Percentiles rank a stretch among this genome's conserved stretches.
phyloP scores from a whole-genome alignment of 176 grass and related monocot species.

The Oryza punctata region DNA sequence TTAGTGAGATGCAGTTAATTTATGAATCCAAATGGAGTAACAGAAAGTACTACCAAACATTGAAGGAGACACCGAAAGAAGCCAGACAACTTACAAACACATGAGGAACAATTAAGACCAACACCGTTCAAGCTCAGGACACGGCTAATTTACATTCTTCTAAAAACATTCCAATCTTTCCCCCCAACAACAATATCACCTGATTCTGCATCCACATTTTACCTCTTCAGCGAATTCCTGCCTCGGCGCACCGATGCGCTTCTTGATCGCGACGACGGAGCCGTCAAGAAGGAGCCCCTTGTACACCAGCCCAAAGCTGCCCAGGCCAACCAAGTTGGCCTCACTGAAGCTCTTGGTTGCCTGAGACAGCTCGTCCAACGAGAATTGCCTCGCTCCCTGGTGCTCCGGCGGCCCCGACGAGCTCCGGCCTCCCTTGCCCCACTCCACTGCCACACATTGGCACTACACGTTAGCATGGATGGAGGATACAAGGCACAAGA shows the following conservation, averaged over 20 bases:
- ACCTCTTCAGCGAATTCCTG: constrained; percentile 85
- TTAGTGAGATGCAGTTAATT: constrained; percentile 4
- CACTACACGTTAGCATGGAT: constrained; percentile 11
- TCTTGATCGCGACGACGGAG: constrained; percentile 87
- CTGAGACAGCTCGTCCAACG: constrained; percentile 69
- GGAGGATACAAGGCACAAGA: background rate
- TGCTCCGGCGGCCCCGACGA: constrained; percentile 53
- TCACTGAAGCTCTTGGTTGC: constrained; percentile 83
- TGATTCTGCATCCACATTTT: constrained; percentile 34
- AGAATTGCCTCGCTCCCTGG: constrained; percentile 66
- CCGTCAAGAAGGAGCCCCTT: constrained; percentile 91
- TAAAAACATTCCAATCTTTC: background rate
- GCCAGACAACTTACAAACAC: background rate
- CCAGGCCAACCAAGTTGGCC: constrained; percentile 69
- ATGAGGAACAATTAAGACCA: background rate
- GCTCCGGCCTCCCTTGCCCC: constrained; percentile 56
- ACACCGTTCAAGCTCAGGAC: constrained; percentile 13
- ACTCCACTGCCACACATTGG: constrained; percentile 64
- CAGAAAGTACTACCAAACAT: background rate
- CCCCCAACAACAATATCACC: background rate
- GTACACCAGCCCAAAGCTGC: constrained; percentile 91
- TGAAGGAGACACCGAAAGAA: constrained; percentile 9
- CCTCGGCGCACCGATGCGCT: constrained; percentile 43
- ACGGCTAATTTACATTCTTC: background rate
- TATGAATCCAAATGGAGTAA: constrained; percentile 6